phyloP scores from a whole-genome alignment of 768 basidiomycete species.

The Suillus subaureus region DNA sequence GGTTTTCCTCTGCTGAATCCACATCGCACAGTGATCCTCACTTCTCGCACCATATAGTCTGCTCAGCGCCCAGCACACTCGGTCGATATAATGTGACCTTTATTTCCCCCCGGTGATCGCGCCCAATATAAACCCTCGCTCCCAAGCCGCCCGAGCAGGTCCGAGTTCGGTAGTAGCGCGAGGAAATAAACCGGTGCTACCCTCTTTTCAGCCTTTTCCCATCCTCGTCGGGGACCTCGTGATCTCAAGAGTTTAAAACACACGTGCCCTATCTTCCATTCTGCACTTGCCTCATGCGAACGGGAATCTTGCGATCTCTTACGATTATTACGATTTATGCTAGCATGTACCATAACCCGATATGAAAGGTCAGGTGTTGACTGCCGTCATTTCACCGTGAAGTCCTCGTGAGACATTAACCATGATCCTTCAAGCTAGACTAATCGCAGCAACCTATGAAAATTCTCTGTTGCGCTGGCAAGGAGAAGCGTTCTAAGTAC shows the following conservation, averaged over 20 bases:
- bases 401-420: background rate
- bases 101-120: slow-evolving; percentile 2
- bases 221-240: slow-evolving; percentile 11
- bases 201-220: slow-evolving; percentile 3
- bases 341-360: background rate
- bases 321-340: background rate
- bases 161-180: slow-evolving; percentile 3
- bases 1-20: background rate
- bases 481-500: slow-evolving; percentile 10
- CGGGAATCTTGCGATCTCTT: background rate
- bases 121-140: background rate
- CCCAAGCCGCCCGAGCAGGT: background rate
- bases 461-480: slow-evolving; percentile 17
- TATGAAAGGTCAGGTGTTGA: background rate
- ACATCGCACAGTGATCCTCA: background rate
- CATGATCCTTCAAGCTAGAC: background rate
- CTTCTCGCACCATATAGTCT: background rate
- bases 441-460: slow-evolving; percentile 12
- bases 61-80: background rate
- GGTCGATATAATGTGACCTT: background rate
- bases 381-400: slow-evolving; percentile 13
- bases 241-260: slow-evolving; percentile 14
- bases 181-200: slow-evolving; percentile 4
- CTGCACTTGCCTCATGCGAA: slow-evolving; percentile 5
- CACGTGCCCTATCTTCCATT: slow-evolving; percentile 15